Base-by-base conservation (phyloP, 768 basidiomycete genomes). In the Lentinus brumalis region DNA sequence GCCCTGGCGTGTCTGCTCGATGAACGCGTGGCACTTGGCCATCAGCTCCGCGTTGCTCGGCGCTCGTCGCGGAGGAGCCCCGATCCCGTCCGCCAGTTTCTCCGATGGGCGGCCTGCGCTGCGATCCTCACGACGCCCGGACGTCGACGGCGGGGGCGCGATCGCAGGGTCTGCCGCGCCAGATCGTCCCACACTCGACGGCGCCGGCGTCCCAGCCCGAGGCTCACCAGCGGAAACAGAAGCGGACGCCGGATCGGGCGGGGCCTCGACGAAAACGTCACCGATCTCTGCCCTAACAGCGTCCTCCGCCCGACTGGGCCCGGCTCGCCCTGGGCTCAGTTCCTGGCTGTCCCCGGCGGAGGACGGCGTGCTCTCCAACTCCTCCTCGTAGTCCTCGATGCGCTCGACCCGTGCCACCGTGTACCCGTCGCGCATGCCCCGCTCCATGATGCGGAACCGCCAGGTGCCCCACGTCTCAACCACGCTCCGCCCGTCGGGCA, bases 401-500 rank as follows among this genome's bases (percentile, higher is more conserved):
- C 66, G 63, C 66, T 96, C 94, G 42, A 94, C 85, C 53, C 91
- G 79, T 12, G 84, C 93, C 50, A 96, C 89, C 74, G 86, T 87
- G 71, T 98, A 98, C 3, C 96, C 96, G 71, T 99, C 96, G 55
- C 93, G 73, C 39, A 81, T 82, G 2, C 90, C 92, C 46, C 88
- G 83, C 70, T 97, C 94, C 60, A 96, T 76, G 61, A 98, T 82
- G 60, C 92, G 84, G 74, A 99, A 98, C 6, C 96, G 86, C 69
- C 83, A 83, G 11, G 77, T 76, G 10, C 90, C 90, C 70, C 82
- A 77, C 5, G 92, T 82, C 82, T 94, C 79, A 74, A 91, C 89
- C 79, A 94, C 84, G 73, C 92, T 93, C 51, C 95, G 79, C 12
- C 96, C 96, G 72, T 99, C 96, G 3, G 86, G 81, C 30, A 95